A percentile compares a stretch with the other conserved stretches of the same genome.
Conservation (phyloP, 352 stramenopile species). For the Elongisporangium anandrum region DNA sequence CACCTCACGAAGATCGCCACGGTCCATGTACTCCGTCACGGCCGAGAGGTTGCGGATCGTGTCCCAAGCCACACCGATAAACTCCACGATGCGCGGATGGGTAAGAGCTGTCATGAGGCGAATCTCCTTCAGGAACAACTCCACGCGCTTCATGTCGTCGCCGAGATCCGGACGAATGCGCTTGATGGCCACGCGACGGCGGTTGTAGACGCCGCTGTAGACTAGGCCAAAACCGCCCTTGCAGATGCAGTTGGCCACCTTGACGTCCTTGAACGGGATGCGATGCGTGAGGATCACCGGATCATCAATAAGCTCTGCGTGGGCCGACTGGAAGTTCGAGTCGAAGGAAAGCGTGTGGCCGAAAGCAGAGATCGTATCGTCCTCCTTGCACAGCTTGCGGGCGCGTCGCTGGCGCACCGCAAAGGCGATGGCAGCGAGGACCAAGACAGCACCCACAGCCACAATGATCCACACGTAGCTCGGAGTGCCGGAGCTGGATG, state of each 20-base stretch:
- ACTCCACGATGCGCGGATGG: slow-evolving; percentile 61
- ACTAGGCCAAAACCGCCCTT: slow-evolving; percentile 62
- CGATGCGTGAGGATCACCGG: slow-evolving; percentile 55
- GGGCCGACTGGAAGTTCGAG: slow-evolving; percentile 37
- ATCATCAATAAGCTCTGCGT: slow-evolving; percentile 53
- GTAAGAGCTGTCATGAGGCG: slow-evolving; percentile 49
- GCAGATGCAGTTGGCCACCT: slow-evolving; percentile 52
- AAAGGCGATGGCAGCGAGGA: slow-evolving; percentile 47
- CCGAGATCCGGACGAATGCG: slow-evolving; percentile 45
- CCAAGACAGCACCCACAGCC: slow-evolving; percentile 29
- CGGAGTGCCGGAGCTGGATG: slow-evolving; percentile 25
- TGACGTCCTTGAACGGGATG: slow-evolving; percentile 59
- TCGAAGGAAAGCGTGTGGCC: slow-evolving; percentile 59
- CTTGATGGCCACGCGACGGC: slow-evolving; percentile 62
- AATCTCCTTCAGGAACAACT: slow-evolving; percentile 69
- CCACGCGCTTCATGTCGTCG: slow-evolving; percentile 47
- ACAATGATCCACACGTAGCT: slow-evolving; percentile 34
- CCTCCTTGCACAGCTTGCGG: slow-evolving; percentile 29
- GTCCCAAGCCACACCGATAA: slow-evolving; percentile 65
- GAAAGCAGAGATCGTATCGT: slow-evolving; percentile 26
- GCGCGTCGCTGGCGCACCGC: slow-evolving; percentile 33
- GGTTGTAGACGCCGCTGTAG: slow-evolving; percentile 59
- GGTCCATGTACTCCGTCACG: slow-evolving; percentile 74
- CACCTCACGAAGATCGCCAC: slow-evolving; percentile 59
- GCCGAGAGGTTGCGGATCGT: slow-evolving; percentile 45